Evolutionary conservation across 2,329 filamentous ascomycete species (phyloP), one percentile per base, ranked within the genome.

Genomic region (Cladosporium velox): DNA sequence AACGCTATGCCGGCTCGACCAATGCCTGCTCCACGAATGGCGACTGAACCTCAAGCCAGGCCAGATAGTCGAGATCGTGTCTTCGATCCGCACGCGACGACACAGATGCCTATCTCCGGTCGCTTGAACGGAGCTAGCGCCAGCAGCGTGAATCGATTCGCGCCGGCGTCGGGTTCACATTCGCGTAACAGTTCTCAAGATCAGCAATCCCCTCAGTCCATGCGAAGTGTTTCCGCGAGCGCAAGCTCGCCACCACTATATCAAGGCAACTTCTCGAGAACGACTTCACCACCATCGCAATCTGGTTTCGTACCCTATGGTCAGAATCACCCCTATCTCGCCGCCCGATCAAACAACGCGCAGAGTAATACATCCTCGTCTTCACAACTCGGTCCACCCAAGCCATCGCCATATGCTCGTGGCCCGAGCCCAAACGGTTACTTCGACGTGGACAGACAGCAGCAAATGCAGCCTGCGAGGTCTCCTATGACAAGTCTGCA

Each of bases 1-100:
- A 64, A 64, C 10, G 26, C 4, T 3, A n/a, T 18, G 1, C 61
- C 61, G 26, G 35, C 66, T 44, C 62, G 65, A 49, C 55, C 71
- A 35, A 65, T 67, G 34, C 63, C 69, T 38, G 47, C 35, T 2
- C 60, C 67, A 24, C 65, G 64, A 18, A 61, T 49, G 15, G 68
- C 69, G 57, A 55, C 32, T 26, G 65, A 68, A 32, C 65, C 68
- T n/a, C 44, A 64, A 5, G 63, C 63, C 12, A 38, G 35, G 4
- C 44, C 60, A 15, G 65, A 57, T 7, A 67, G 63, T 34, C 55
- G 61, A 26, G 71, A 71, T 12, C 61, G 64, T 21, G 58, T 57
- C 18, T 65, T 64, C 24, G 68, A 57, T 24, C 8, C 44, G 18
- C 58, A 41, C 28, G 14, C 51, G 34, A 10, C 35, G 18, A 26